phyloP scores from a whole-genome alignment of 352 stramenopile species.

The Aphanomyces euteiches region DNA sequence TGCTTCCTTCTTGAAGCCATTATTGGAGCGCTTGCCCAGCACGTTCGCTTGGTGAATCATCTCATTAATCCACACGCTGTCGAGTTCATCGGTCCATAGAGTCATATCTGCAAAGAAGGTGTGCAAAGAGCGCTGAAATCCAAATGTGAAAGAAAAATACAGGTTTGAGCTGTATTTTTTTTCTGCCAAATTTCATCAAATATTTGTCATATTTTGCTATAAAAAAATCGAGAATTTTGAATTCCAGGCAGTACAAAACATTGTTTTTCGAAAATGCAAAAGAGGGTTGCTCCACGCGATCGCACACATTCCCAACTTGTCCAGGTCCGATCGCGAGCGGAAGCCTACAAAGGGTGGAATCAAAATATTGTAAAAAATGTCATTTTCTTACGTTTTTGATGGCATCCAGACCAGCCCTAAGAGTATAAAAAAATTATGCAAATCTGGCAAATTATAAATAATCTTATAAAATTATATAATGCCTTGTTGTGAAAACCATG shows the following conservation, averaged over 20 bases:
- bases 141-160: background rate
- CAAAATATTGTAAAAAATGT: background rate
- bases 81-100: background rate
- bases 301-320: too few species aligned
- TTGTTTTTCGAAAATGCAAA: background rate
- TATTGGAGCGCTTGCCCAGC: constrained; percentile 11
- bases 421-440: too few species aligned
- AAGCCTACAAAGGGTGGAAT: too few species aligned
- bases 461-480: too few species aligned
- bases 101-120: background rate
- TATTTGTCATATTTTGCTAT: constrained; percentile 3
- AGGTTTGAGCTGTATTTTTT: background rate
- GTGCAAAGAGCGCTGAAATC: background rate
- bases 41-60: constrained; percentile 16
- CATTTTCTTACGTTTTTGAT: constrained; percentile 17
- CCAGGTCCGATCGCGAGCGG: too few species aligned
- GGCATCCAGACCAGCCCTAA: constrained; percentile 9
- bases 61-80: constrained; percentile 1
- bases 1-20: constrained; percentile 14
- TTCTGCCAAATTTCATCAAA: constrained; percentile 10
- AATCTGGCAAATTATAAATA: too few species aligned
- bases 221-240: background rate
- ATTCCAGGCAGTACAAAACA: background rate
- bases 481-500: too few species aligned
- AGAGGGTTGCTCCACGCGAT: too few species aligned